These are phyloP conservation scores for Yarrowia sp. DNA, from an alignment of 805 yeast species.

Conservation along the genomic window DNA sequence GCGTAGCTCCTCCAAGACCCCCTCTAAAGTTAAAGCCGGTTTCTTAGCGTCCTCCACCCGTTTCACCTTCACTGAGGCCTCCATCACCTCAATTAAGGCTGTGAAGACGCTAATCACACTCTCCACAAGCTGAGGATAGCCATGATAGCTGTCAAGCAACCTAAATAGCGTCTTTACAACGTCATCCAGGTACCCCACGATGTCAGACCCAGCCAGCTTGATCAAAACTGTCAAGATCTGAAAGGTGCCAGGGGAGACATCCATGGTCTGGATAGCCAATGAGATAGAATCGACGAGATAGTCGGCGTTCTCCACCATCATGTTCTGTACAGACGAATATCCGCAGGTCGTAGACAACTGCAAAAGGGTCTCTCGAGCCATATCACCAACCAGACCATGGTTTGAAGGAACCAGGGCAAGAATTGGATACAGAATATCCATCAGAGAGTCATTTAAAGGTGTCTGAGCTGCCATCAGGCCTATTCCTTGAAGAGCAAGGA, in stretches of 20 bases:
- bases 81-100: slow-evolving; percentile 30
- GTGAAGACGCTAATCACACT: slow-evolving; percentile 67
- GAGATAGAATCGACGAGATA: slow-evolving; percentile 80
- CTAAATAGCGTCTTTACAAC: slow-evolving; percentile 70
- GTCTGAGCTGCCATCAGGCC: slow-evolving; percentile 30
- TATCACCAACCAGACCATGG: slow-evolving; percentile 45
- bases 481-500: slow-evolving; percentile 30
- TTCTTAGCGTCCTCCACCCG: slow-evolving; percentile 26
- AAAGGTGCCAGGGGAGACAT: slow-evolving; percentile 69
- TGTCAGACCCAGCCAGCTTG: slow-evolving; percentile 62
- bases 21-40: slow-evolving; percentile 26
- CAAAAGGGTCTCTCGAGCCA: slow-evolving; percentile 52
- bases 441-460: slow-evolving; percentile 51
- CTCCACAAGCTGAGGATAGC: slow-evolving; percentile 66
- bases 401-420: slow-evolving; percentile 67
- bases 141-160: slow-evolving; percentile 79
- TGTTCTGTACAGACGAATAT: slow-evolving; percentile 46
- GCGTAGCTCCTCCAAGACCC: background rate
- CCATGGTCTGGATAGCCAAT: slow-evolving; percentile 60
- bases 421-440: slow-evolving; percentile 69
- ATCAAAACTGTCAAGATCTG: slow-evolving; percentile 67
- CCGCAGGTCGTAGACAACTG: slow-evolving; percentile 53
- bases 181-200: slow-evolving; percentile 67
- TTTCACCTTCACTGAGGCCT: slow-evolving; percentile 16
- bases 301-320: slow-evolving; percentile 69